A percentile compares a stretch with the other conserved stretches of the same genome.
Evolutionary conservation across 2,329 filamentous ascomycete genomes (phyloP).

Genomic region (Cladophialophora bantiana): DNA sequence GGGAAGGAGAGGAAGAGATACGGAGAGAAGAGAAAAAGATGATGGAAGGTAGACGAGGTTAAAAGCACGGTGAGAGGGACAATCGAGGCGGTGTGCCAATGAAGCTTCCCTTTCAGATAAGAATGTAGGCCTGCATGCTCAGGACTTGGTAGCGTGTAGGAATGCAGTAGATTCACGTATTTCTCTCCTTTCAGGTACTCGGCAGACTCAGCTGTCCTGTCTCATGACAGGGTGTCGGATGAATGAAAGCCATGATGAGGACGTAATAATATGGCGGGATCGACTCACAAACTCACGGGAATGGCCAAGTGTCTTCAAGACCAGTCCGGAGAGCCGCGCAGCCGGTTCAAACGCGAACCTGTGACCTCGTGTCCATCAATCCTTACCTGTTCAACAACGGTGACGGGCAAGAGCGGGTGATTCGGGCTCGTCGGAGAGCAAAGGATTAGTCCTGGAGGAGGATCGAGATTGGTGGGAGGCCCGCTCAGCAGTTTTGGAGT

Average conservation of each 20-base stretch:
- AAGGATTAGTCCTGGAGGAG: constrained; percentile 4
- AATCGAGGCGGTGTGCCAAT: constrained; percentile 19
- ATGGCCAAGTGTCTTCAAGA: constrained; percentile 8
- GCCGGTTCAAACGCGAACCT: background rate
- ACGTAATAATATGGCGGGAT: constrained; percentile 10
- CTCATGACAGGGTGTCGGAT: constrained; percentile 13
- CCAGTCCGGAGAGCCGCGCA: constrained; percentile 7
- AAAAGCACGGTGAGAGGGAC: constrained; percentile 12
- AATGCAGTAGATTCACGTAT: background rate
- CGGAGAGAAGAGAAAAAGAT: background rate
- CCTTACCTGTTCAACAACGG: background rate
- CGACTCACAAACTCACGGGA: constrained; percentile 24
- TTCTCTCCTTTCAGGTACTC: background rate
- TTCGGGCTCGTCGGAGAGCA: constrained; percentile 22
- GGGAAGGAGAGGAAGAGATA: background rate
- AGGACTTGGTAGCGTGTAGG: background rate
- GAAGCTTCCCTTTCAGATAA: background rate
- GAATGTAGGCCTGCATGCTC: background rate
- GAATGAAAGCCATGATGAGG: constrained; percentile 1
- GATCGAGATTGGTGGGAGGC: constrained; percentile 16
- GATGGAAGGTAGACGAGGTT: background rate
- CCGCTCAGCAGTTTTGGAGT: constrained; percentile 8
- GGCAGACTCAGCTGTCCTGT: constrained; percentile 3
- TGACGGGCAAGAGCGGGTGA: background rate
- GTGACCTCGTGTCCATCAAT: constrained; percentile 8